phyloP scores from a whole-genome alignment of 2,329 filamentous ascomycete species.

The Dothiorella sarmentorum region DNA sequence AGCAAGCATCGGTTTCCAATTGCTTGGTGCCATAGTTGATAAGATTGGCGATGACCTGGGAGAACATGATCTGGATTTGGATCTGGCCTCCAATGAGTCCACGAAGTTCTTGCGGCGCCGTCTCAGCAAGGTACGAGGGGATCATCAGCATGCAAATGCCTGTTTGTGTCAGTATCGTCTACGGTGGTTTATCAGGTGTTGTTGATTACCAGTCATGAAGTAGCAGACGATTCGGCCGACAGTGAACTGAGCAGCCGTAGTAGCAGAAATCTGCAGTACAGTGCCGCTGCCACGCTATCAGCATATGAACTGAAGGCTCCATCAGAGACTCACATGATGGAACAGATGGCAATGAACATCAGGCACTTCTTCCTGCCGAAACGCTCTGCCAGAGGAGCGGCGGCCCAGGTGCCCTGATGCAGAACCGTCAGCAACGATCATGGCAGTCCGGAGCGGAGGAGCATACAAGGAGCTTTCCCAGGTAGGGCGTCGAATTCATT shows the following conservation, averaged over 20 bases:
- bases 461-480: slow-evolving; percentile 10
- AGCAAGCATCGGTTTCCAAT: slow-evolving; percentile 9
- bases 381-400: slow-evolving; percentile 7
- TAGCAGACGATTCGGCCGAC: slow-evolving; percentile 11
- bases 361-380: slow-evolving; percentile 14
- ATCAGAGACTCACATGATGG: neutral
- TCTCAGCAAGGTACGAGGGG: slow-evolving; percentile 14
- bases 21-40: slow-evolving; percentile 15
- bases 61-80: slow-evolving; percentile 16
- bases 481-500: slow-evolving; percentile 14
- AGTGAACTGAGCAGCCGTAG: slow-evolving; percentile 4
- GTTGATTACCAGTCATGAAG: slow-evolving; percentile 5
- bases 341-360: slow-evolving; percentile 9
- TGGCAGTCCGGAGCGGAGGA: neutral
- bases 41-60: slow-evolving; percentile 2
- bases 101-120: slow-evolving; percentile 2
- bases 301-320: neutral
- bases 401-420: slow-evolving; percentile 9
- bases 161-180: neutral
- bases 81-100: slow-evolving; percentile 11
- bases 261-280: slow-evolving; percentile 4
- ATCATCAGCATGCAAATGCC: slow-evolving; percentile 16
- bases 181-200: too few species aligned
- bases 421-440: neutral
- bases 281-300: neutral